These are phyloP conservation scores for Tylopilus rubrobrunneus DNA, from an alignment of 768 basidiomycete genomes.

Conservation along the genomic window DNA sequence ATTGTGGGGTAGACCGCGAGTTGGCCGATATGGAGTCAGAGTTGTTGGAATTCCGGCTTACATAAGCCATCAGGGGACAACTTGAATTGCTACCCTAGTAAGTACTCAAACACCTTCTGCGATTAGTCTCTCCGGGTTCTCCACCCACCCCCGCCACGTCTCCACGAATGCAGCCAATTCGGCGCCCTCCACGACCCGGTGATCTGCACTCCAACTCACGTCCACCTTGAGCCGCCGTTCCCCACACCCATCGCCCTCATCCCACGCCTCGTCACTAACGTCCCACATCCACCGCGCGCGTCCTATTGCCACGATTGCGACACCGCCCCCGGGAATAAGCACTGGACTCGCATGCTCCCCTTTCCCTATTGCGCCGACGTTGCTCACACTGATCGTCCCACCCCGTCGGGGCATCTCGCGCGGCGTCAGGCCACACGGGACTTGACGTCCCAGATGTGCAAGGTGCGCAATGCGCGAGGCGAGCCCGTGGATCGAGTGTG, in stretches of 20 bases:
- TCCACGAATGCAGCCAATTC: constrained; percentile 88
- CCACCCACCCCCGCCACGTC: constrained; percentile 77
- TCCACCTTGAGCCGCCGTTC: constrained; percentile 56
- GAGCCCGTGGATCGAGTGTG: constrained; percentile 54
- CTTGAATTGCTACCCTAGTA: not conserved
- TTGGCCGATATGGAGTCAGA: too few species aligned
- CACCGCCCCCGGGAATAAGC: constrained; percentile 76
- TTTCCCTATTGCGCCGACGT: constrained; percentile 75
- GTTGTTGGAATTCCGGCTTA: too few species aligned
- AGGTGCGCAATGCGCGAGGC: constrained; percentile 60
- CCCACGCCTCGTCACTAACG: constrained; percentile 43
- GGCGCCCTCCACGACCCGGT: constrained; percentile 84
- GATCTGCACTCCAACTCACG: constrained; percentile 84
- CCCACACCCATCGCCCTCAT: constrained; percentile 26
- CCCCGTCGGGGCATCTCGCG: constrained; percentile 72
- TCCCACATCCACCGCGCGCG: constrained; percentile 77
- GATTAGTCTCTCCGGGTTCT: constrained; percentile 66
- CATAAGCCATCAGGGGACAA: too few species aligned
- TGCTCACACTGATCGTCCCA: constrained; percentile 77
- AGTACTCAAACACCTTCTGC: constrained; percentile 40
- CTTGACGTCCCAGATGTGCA: constrained; percentile 60
- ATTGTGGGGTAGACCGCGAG: not conserved
- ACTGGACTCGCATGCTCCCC: constrained; percentile 72
- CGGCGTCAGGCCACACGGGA: constrained; percentile 59
- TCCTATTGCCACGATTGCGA: constrained; percentile 82